A percentile compares a stretch with the other conserved stretches of the same genome.
Evolutionary conservation across 306 rosid species (phyloP).

Genomic region (Ammopiptanthus mongolicus): DNA sequence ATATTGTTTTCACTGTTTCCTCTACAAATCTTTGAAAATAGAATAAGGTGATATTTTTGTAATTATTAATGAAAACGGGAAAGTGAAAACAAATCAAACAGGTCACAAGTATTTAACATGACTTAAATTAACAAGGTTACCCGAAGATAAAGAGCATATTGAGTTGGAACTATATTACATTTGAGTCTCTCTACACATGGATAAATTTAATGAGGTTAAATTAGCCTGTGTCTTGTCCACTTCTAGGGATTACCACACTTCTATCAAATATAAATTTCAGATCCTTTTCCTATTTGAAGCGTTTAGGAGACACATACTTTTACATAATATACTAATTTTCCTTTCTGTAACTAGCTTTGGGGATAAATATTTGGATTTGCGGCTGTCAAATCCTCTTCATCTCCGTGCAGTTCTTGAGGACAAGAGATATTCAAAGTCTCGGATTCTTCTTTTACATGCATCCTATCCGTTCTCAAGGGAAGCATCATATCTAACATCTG

Average conservation of each 20-base stretch:
- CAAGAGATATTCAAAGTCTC: conserved; percentile 61
- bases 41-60: no score
- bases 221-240: neutral
- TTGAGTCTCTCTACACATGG: neutral
- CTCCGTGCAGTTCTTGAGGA: conserved; percentile 80
- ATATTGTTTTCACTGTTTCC: no score
- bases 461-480: conserved; percentile 92
- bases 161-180: neutral
- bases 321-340: conserved; percentile 2
- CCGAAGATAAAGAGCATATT: neutral
- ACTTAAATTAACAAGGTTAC: neutral
- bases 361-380: conserved; percentile 78
- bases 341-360: conserved; percentile 60
- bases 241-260: conserved; percentile 13
- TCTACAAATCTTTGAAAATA: no score
- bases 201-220: neutral
- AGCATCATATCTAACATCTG: conserved; percentile 86
- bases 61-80: no score
- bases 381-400: conserved; percentile 83
- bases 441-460: conserved; percentile 77
- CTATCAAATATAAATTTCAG: neutral
- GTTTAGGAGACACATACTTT: neutral
- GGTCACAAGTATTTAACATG: neutral
- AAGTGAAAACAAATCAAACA: no score
- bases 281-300: neutral